Evolutionary conservation across 2,329 filamentous ascomycete genomes (phyloP).

Genomic region (Pseudogymnoascus sp.): DNA sequence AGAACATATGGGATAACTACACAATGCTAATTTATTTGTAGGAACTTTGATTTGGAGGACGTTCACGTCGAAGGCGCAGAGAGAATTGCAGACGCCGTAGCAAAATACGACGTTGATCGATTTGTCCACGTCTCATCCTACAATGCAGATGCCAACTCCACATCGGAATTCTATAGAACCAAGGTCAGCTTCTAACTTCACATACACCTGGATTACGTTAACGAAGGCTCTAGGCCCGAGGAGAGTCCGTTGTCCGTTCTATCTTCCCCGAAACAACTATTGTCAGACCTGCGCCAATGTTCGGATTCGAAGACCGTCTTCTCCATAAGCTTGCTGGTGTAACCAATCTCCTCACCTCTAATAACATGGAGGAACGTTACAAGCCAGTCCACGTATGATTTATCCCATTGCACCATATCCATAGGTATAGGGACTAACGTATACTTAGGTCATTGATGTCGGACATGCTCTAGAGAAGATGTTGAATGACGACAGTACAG

Average conservation of each 20-base stretch:
- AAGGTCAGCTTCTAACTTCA: conserved; percentile 48
- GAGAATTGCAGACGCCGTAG: conserved; percentile 86
- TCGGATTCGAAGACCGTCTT: conserved; percentile 89
- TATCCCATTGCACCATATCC: neutral
- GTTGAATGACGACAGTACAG: conserved; percentile 83
- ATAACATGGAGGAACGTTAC: conserved; percentile 87
- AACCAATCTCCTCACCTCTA: conserved; percentile 78
- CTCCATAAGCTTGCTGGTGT: conserved; percentile 75
- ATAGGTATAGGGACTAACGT: neutral
- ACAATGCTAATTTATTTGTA: conserved; percentile 34
- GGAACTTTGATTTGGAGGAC: conserved; percentile 89
- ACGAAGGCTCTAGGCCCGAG: conserved; percentile 48
- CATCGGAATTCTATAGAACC: conserved; percentile 82
- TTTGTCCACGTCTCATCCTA: conserved; percentile 96
- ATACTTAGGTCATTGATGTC: conserved; percentile 69
- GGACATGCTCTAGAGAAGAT: conserved; percentile 83
- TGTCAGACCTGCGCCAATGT: conserved; percentile 86
- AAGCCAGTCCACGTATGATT: conserved; percentile 75
- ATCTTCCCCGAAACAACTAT: conserved; percentile 98
- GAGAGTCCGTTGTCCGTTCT: conserved; percentile 73
- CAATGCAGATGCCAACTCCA: conserved; percentile 72
- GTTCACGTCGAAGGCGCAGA: conserved; percentile 89
- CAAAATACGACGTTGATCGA: conserved; percentile 95
- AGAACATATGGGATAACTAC: neutral
- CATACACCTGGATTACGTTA: conserved; percentile 13